These are phyloP conservation scores for Martiniozyma abietophila DNA, from an alignment of 805 yeast genomes.

Conservation along the genomic window DNA sequence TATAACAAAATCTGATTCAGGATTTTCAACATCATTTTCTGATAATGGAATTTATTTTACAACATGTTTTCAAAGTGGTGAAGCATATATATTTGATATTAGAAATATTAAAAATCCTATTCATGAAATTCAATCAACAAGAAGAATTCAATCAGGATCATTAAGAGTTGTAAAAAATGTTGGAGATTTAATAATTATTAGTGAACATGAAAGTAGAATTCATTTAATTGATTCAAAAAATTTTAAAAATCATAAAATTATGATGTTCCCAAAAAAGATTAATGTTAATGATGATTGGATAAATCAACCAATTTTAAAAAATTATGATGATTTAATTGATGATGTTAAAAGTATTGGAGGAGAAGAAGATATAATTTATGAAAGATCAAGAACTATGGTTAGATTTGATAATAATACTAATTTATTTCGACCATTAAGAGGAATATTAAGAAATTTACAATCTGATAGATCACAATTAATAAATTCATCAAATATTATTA, in stretches of 20 bases:
- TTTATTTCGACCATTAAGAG: too few relatives aligned
- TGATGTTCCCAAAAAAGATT: conserved; percentile 45
- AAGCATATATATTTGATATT: conserved; percentile 66
- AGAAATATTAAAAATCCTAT: conserved; percentile 50
- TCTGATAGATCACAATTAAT: too few relatives aligned
- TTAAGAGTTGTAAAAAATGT: conserved; percentile 48
- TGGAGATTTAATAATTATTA: conserved; percentile 66
- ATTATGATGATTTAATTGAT: conserved; percentile 23
- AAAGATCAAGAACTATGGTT: background rate
- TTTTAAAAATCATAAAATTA: conserved; percentile 64
- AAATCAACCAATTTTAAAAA: conserved; percentile 22
- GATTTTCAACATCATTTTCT: conserved; percentile 74
- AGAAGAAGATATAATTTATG: conserved; percentile 1
- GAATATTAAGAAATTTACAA: too few relatives aligned
- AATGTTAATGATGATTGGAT: conserved; percentile 6
- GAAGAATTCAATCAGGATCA: conserved; percentile 39
- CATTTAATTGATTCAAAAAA: conserved; percentile 78
- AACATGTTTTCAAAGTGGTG: conserved; percentile 80
- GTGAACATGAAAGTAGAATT: conserved; percentile 82
- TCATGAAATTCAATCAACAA: conserved; percentile 48
- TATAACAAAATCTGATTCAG: conserved; percentile 59
- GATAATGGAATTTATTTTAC: conserved; percentile 69
- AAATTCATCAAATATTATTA: too few relatives aligned
- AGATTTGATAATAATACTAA: too few relatives aligned
- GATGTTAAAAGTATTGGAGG: conserved; percentile 10